These are phyloP conservation scores for Phytophthora pistaciae DNA, from an alignment of 352 stramenopile genomes.

Conservation along the genomic window DNA sequence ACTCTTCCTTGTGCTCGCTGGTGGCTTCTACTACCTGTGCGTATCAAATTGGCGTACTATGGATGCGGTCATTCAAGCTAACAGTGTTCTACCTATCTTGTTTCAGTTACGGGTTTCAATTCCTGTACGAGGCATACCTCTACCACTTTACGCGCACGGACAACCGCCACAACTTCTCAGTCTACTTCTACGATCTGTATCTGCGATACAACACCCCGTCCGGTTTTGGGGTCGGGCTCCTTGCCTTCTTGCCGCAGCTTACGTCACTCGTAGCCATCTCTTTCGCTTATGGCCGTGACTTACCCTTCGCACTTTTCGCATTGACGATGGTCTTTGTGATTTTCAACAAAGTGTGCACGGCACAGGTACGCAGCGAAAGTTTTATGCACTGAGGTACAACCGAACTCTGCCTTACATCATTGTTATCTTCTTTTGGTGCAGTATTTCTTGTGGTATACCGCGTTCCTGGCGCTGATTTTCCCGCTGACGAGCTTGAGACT, in stretches of 20 bases:
- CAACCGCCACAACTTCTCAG: constrained; percentile 99
- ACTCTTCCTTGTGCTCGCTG: constrained; percentile 88
- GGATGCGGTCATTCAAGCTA: background rate
- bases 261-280: constrained; percentile 80
- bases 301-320: constrained; percentile 96
- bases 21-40: constrained; percentile 89
- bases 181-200: constrained; percentile 99
- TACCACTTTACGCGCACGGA: constrained; percentile 99
- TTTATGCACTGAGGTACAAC: background rate
- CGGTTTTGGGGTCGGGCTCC: constrained; percentile 78
- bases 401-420: constrained; percentile 11
- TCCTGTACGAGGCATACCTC: constrained; percentile 97
- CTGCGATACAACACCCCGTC: constrained; percentile 90
- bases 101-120: constrained; percentile 90
- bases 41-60: constrained; percentile 1
- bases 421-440: constrained; percentile 62
- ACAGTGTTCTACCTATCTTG: background rate
- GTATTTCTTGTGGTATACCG: constrained; percentile 99
- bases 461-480: constrained; percentile 90
- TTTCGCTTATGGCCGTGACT: constrained; percentile 75
- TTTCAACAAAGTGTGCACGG: constrained; percentile 96
- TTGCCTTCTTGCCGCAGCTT: constrained; percentile 90
- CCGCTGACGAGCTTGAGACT: constrained; percentile 70
- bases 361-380: constrained; percentile 59
- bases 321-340: constrained; percentile 99